These are phyloP conservation scores for Cystobasidium sp. DNA, from an alignment of 1,284 basidiomycete species.

Conservation along the genomic window DNA sequence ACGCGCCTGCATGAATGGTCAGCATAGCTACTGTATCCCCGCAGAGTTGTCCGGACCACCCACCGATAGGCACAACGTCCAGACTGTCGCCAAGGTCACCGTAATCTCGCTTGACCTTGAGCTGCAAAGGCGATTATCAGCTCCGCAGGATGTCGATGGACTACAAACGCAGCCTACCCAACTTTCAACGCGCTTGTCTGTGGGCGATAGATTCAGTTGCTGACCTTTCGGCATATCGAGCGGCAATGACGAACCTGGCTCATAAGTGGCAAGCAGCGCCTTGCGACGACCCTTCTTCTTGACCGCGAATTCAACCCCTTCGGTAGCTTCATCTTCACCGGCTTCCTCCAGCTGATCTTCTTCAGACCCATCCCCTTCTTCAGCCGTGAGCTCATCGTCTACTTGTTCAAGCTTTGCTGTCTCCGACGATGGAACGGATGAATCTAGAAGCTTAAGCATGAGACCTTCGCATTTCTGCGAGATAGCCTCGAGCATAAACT, in stretches of 20 bases:
- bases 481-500: conserved; percentile 80
- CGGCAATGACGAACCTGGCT: conserved; percentile 65
- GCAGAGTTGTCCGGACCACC: background rate
- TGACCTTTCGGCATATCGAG: conserved; percentile 44
- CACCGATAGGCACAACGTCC: conserved; percentile 64
- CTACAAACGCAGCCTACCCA: conserved; percentile 55
- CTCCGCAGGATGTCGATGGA: background rate
- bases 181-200: conserved; percentile 57
- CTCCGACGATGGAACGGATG: conserved; percentile 43
- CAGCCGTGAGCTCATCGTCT: conserved; percentile 48
- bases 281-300: conserved; percentile 63
- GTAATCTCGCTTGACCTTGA: conserved; percentile 84
- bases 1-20: conserved; percentile 67
- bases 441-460: conserved; percentile 80
- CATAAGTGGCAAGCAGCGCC: conserved; percentile 82
- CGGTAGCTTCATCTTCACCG: conserved; percentile 24
- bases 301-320: conserved; percentile 44
- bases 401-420: conserved; percentile 54
- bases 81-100: conserved; percentile 63
- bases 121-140: conserved; percentile 56
- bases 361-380: conserved; percentile 51
- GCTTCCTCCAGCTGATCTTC: conserved; percentile 46
- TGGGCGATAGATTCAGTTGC: background rate
- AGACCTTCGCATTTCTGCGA: conserved; percentile 84
- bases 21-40: background rate